Percentiles rank a stretch among this genome's conserved stretches.
These are phyloP conservation scores for Alternaria novae-zelandiae DNA, from an alignment of 2,329 filamentous ascomycete species.

Conservation along the genomic window DNA sequence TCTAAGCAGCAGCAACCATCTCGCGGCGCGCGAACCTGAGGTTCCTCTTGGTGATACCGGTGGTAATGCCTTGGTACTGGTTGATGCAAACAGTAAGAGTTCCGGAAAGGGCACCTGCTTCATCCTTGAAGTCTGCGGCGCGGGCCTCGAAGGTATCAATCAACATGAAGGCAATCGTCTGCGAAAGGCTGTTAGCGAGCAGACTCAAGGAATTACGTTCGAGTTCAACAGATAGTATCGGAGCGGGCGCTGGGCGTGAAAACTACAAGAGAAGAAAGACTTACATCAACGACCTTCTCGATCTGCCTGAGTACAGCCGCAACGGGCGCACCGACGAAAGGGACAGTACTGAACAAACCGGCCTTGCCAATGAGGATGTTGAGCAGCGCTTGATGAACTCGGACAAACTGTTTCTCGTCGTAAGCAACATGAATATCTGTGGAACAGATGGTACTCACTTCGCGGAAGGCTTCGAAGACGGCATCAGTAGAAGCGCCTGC, in stretches of 20 bases:
- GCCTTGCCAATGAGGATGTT: slow-evolving; percentile 27
- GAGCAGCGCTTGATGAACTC: slow-evolving; percentile 21
- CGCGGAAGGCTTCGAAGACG: slow-evolving; percentile 22
- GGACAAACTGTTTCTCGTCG: slow-evolving; percentile 14
- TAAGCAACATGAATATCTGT: not conserved
- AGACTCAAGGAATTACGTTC: not conserved
- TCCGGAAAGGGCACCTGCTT: not conserved
- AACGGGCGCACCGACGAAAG: slow-evolving; percentile 18
- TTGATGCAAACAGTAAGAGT: not conserved
- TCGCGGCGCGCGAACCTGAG: not conserved
- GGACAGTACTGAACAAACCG: slow-evolving; percentile 16
- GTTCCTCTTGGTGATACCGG: not conserved
- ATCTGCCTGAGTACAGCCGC: slow-evolving; percentile 19
- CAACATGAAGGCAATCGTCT: slow-evolving; percentile 3
- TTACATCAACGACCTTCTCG: slow-evolving; percentile 23
- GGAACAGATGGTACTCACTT: slow-evolving; percentile 1
- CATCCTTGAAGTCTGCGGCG: not conserved
- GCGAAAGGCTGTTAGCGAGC: not conserved
- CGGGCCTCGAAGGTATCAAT: not conserved
- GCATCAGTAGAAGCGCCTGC: slow-evolving; percentile 4
- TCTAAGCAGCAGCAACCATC: not conserved
- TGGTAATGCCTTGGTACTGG: not conserved
- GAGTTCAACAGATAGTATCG: not conserved
- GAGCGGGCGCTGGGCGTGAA: not conserved
- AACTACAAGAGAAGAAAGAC: not conserved